Percentiles rank a stretch among this genome's conserved stretches.
Conservation (phyloP, 1,284 basidiomycete species). For the Ceratobasidium sp. region DNA sequence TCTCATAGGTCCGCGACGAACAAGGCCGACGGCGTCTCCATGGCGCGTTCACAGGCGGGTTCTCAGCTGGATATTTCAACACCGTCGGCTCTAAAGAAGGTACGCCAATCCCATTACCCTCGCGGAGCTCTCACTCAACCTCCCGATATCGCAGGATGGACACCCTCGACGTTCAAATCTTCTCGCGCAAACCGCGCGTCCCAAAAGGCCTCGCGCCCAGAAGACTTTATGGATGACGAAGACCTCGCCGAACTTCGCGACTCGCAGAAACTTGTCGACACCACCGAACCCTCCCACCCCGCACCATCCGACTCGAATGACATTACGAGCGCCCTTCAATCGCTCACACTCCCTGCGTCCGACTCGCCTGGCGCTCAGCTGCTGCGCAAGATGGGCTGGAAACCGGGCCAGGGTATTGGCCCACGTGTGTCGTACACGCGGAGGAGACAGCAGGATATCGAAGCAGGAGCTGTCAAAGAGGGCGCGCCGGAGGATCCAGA, state of each 20-base stretch:
- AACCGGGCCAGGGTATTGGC: constrained; percentile 90
- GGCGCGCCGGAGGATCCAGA: constrained; percentile 69
- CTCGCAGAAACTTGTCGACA: constrained; percentile 76
- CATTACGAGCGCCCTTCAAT: constrained; percentile 68
- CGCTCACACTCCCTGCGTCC: constrained; percentile 69
- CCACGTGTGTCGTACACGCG: constrained; percentile 86
- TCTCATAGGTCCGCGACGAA: constrained; percentile 84
- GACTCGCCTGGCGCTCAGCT: constrained; percentile 84
- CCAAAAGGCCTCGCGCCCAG: constrained; percentile 68
- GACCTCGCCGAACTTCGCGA: constrained; percentile 86
- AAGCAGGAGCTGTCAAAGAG: constrained; percentile 57
- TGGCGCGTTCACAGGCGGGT: constrained; percentile 98
- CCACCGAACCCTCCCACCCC: constrained; percentile 68
- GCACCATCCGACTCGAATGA: not conserved
- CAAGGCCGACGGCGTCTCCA: constrained; percentile 92
- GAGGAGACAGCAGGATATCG: constrained; percentile 73
- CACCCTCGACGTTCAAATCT: constrained; percentile 90
- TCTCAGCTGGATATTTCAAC: constrained; percentile 98
- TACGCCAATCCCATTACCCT: constrained; percentile 52
- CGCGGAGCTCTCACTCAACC: constrained; percentile 5
- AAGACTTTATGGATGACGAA: constrained; percentile 99
- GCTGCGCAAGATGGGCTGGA: constrained; percentile 96
- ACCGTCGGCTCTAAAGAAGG: constrained; percentile 96
- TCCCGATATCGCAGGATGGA: constrained; percentile 77
- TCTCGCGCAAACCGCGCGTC: constrained; percentile 76